Conservation (phyloP, 352 stramenopile genomes). For the Globisporangium mamillatum region DNA sequence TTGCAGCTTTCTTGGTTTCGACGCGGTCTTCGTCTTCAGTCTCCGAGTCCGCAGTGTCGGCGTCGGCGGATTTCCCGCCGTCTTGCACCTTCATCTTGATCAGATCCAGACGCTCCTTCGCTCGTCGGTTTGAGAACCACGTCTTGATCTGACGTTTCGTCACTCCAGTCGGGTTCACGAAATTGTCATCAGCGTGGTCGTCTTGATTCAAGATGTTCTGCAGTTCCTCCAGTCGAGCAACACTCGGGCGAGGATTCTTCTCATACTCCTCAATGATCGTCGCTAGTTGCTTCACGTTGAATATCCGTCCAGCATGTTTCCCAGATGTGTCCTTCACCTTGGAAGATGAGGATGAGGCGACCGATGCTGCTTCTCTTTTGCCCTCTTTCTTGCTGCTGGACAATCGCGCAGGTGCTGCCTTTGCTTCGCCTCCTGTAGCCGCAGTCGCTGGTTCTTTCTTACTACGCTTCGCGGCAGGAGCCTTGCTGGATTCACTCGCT, state of each 20-base stretch:
- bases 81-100: constrained; percentile 79
- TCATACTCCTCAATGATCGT: constrained; percentile 86
- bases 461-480: constrained; percentile 23
- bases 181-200: constrained; percentile 62
- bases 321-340: constrained; percentile 13
- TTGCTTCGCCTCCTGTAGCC: not conserved
- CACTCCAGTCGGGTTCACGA: constrained; percentile 38
- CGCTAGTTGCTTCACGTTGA: constrained; percentile 83
- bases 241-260: constrained; percentile 68
- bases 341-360: not conserved
- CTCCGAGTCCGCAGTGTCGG: constrained; percentile 27
- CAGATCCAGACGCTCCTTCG: constrained; percentile 75
- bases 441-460: constrained; percentile 21
- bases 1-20: constrained; percentile 12
- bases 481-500: constrained; percentile 23
- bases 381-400: constrained; percentile 3
- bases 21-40: constrained; percentile 37
- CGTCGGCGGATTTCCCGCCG: constrained; percentile 14
- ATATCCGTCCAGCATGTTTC: constrained; percentile 64
- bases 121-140: constrained; percentile 81
- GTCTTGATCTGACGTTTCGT: constrained; percentile 83
- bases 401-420: constrained; percentile 16
- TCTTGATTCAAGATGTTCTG: constrained; percentile 68
- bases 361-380: not conserved
- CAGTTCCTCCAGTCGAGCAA: constrained; percentile 64